Conservation (phyloP, 2,329 filamentous ascomycete species). For the Aspergillus sp. region DNA sequence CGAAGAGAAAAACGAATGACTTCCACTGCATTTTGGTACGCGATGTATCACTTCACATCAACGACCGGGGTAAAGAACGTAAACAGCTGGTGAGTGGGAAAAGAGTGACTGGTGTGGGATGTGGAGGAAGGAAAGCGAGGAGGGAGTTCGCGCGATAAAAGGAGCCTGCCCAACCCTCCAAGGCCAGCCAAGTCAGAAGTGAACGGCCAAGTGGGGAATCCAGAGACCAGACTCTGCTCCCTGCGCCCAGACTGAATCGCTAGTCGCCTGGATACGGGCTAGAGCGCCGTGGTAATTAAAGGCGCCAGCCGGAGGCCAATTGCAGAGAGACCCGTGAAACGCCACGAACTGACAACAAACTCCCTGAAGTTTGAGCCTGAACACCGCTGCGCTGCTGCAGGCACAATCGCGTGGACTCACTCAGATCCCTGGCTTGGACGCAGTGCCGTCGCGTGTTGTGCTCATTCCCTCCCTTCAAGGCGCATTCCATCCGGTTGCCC, state of each 20-base stretch:
- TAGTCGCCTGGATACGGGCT: slow-evolving; percentile 5
- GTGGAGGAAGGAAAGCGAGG: background rate
- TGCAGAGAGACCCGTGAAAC: background rate
- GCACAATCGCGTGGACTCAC: background rate
- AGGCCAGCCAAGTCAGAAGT: too few species aligned
- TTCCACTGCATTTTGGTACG: slow-evolving; percentile 31
- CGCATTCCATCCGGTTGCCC: background rate
- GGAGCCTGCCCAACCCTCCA: background rate
- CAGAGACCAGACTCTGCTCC: background rate
- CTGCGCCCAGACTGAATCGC: slow-evolving; percentile 9
- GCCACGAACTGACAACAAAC: too few species aligned
- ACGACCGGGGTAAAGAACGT: slow-evolving; percentile 4
- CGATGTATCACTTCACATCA: slow-evolving; percentile 8
- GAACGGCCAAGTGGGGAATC: background rate
- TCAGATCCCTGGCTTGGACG: background rate
- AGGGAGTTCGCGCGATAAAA: slow-evolving; percentile 5
- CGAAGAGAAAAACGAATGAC: slow-evolving; percentile 25
- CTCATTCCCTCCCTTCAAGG: background rate
- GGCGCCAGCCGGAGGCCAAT: slow-evolving; percentile 1
- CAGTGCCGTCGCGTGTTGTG: background rate
- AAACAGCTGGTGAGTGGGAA: slow-evolving; percentile 1
- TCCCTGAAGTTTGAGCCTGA: too few species aligned
- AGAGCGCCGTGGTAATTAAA: slow-evolving; percentile 7
- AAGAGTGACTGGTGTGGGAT: slow-evolving; percentile 1
- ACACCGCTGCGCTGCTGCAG: too few species aligned